Evolutionary conservation across 2,329 filamentous ascomycete genomes (phyloP).

Genomic region (Grosmannia serpens): DNA sequence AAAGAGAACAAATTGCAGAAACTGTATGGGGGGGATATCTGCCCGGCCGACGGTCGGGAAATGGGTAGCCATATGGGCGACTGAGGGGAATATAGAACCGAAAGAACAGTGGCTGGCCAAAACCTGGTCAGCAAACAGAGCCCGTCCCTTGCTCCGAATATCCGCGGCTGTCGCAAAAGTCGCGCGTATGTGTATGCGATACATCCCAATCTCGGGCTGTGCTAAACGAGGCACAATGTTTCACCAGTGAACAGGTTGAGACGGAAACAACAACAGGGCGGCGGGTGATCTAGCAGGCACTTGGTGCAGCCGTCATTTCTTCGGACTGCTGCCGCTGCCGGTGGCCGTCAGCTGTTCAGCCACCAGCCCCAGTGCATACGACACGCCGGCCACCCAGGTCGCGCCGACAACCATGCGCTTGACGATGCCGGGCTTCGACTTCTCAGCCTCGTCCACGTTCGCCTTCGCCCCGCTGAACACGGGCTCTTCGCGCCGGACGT

Average conservation of each 20-base stretch:
- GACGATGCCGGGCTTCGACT: slow-evolving; percentile 19
- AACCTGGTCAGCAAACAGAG: background rate
- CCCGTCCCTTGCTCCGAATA: background rate
- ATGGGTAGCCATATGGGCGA: background rate
- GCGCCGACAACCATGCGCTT: slow-evolving; percentile 43
- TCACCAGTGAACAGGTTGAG: background rate
- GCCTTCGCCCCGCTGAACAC: slow-evolving; percentile 31
- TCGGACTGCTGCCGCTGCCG: background rate
- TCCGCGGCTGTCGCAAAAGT: background rate
- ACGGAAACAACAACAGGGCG: background rate
- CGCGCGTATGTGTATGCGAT: too few relatives aligned
- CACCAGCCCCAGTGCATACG: slow-evolving; percentile 48
- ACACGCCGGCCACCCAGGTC: slow-evolving; percentile 39
- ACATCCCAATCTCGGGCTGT: background rate
- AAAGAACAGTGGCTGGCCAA: background rate
- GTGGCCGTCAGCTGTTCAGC: slow-evolving; percentile 39
- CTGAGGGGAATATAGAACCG: background rate
- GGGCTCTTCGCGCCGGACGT: slow-evolving; percentile 33
- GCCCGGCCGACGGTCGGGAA: background rate
- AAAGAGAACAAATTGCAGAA: background rate
- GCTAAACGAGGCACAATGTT: background rate
- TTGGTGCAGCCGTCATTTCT: background rate
- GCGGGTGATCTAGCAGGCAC: background rate
- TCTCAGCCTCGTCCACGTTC: background rate
- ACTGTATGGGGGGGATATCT: background rate